Percentiles rank a stretch among this genome's conserved stretches.
phyloP scores from a whole-genome alignment of 2,329 filamentous ascomycete genomes.

The Mollisia scopiformis region DNA sequence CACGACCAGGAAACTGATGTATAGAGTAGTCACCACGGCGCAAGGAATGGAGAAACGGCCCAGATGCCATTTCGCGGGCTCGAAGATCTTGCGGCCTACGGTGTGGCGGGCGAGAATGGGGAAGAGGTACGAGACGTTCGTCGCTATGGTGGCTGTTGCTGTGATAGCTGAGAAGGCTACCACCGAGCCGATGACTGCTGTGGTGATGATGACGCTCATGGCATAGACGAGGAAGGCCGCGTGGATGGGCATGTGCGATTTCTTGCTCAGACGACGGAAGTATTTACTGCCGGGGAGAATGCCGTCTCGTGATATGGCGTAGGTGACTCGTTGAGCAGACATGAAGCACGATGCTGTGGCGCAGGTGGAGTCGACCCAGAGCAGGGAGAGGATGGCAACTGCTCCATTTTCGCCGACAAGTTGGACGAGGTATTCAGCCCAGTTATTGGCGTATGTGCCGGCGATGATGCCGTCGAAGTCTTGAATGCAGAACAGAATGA shows the following conservation, averaged over 20 bases:
- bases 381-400: conserved; percentile 38
- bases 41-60: conserved; percentile 34
- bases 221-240: conserved; percentile 39
- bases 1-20: conserved; percentile 41
- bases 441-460: conserved; percentile 42
- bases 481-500: conserved; percentile 45
- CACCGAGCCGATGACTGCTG: conserved; percentile 40
- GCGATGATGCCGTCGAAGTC: conserved; percentile 42
- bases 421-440: conserved; percentile 43
- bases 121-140: conserved; percentile 43
- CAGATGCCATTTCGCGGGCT: conserved; percentile 41
- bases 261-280: conserved; percentile 37
- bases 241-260: conserved; percentile 40
- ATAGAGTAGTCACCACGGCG: conserved; percentile 35
- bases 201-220: conserved; percentile 39
- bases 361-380: conserved; percentile 43
- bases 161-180: conserved; percentile 44
- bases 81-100: conserved; percentile 38
- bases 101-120: conserved; percentile 44
- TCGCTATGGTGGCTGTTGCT: conserved; percentile 42
- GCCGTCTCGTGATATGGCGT: conserved; percentile 43
- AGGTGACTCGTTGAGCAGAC: conserved; percentile 44
- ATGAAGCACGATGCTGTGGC: conserved; percentile 42
- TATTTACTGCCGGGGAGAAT: conserved; percentile 42
- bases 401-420: conserved; percentile 40